These are phyloP conservation scores for Sarcomyxa edulis DNA, from an alignment of 768 basidiomycete genomes.

Conservation along the genomic window DNA sequence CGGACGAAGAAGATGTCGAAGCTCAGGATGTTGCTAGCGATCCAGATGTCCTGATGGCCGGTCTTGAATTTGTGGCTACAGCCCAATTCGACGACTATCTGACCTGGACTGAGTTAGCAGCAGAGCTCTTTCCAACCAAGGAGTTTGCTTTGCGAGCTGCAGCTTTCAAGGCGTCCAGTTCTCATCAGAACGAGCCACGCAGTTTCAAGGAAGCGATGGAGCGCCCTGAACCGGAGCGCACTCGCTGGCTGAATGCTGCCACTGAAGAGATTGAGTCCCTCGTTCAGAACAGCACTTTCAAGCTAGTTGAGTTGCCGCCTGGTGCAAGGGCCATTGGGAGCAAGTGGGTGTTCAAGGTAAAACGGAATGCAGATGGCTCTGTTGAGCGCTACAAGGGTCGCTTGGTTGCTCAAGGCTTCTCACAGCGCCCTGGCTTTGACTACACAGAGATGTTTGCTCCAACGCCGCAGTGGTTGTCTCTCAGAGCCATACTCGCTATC, in stretches of 20 bases:
- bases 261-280: slow-evolving; percentile 21
- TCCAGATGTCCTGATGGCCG: not conserved
- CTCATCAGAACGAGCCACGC: slow-evolving; percentile 10
- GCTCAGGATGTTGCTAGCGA: slow-evolving; percentile 8
- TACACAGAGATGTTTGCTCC: slow-evolving; percentile 31
- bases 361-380: slow-evolving; percentile 31
- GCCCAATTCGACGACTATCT: not conserved
- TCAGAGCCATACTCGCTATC: slow-evolving; percentile 23
- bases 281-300: slow-evolving; percentile 25
- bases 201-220: slow-evolving; percentile 17
- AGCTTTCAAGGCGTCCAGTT: too few species aligned
- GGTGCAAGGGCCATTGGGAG: slow-evolving; percentile 26
- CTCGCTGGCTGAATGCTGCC: slow-evolving; percentile 18
- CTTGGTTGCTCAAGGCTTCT: slow-evolving; percentile 35
- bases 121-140: not conserved
- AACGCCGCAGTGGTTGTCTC: slow-evolving; percentile 12
- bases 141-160: slow-evolving; percentile 5
- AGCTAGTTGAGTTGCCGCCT: slow-evolving; percentile 25
- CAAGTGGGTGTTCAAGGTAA: slow-evolving; percentile 35
- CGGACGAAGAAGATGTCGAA: too few species aligned
- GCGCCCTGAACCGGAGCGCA: slow-evolving; percentile 10
- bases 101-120: not conserved
- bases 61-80: not conserved
- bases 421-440: slow-evolving; percentile 32
- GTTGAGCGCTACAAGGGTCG: slow-evolving; percentile 34